Conservation (phyloP, 495 filamentous ascomycete genomes). For the Penicillium ucsense region DNA sequence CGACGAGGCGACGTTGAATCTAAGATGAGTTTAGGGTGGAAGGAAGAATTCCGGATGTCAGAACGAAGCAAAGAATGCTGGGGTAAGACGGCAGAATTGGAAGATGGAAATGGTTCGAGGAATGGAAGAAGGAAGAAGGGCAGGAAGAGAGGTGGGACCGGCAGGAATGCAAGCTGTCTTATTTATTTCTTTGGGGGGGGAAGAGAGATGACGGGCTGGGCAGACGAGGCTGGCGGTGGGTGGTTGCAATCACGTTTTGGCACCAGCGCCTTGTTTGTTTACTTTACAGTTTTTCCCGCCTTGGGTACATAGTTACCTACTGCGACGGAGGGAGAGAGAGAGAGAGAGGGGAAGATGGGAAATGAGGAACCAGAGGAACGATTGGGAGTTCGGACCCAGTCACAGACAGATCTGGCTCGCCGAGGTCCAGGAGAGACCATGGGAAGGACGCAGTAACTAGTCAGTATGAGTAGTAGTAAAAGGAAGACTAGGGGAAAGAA, state of each 20-base stretch:
- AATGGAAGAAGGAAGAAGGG: conserved; percentile 2
- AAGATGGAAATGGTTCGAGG: conserved; percentile 1
- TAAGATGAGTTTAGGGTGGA: conserved; percentile 15
- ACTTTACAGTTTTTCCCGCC: too few relatives aligned
- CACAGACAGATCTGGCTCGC: too few relatives aligned
- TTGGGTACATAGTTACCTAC: too few relatives aligned
- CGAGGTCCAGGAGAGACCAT: too few relatives aligned
- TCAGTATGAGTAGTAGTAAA: too few relatives aligned
- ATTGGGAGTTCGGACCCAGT: too few relatives aligned
- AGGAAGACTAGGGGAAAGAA: too few relatives aligned
- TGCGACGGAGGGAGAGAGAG: too few relatives aligned
- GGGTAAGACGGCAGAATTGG: conserved; percentile 6
- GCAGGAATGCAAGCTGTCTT: conserved; percentile 3
- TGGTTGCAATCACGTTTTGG: conserved; percentile 12
- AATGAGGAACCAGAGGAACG: too few relatives aligned
- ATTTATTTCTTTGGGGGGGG: conserved; percentile 6
- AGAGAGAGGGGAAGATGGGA: too few relatives aligned
- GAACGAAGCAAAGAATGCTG: conserved; percentile 6
- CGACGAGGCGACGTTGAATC: conserved; percentile 10
- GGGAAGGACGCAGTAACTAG: too few relatives aligned
- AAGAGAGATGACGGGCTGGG: neutral
- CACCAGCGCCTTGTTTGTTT: too few relatives aligned
- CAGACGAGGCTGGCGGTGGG: conserved; percentile 1
- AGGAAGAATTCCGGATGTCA: neutral
- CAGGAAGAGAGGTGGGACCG: neutral